phyloP scores from a whole-genome alignment of 768 basidiomycete genomes.

The Austroboletus eburneus region DNA sequence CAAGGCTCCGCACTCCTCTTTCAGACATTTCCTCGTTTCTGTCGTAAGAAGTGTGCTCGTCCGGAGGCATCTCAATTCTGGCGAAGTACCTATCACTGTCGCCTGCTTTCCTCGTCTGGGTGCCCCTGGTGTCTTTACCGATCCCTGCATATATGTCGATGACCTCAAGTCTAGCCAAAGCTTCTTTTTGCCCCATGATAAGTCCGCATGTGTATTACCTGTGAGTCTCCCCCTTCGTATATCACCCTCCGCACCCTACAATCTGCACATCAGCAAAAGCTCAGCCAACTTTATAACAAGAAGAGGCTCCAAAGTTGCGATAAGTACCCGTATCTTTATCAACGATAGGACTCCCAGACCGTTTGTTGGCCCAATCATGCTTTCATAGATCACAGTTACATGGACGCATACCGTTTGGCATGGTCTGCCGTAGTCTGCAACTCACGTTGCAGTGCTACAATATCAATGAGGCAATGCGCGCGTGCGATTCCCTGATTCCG shows the following conservation, averaged over 20 bases:
- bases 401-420: conserved; percentile 99
- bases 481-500: conserved; percentile 96
- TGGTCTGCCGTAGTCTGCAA: conserved; percentile 98
- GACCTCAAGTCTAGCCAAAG: conserved; percentile 86
- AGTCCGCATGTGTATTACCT: conserved; percentile 98
- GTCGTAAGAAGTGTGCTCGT: conserved; percentile 71
- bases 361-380: conserved; percentile 92
- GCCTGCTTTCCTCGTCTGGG: conserved; percentile 94
- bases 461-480: conserved; percentile 82
- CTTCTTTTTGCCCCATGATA: conserved; percentile 90
- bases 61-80: conserved; percentile 72
- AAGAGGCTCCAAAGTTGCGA: conserved; percentile 90
- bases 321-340: conserved; percentile 90
- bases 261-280: conserved; percentile 65
- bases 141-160: conserved; percentile 75
- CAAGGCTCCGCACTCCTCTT: neutral
- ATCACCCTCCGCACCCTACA: conserved; percentile 5
- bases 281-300: conserved; percentile 92
- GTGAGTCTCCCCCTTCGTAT: conserved; percentile 49
- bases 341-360: conserved; percentile 85
- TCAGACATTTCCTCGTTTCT: conserved; percentile 6
- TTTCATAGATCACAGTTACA: conserved; percentile 85
- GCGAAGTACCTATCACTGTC: conserved; percentile 89
- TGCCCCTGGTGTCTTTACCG: conserved; percentile 84
- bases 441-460: conserved; percentile 97